Evolutionary conservation across 768 basidiomycete species (phyloP).

Genomic region (Termitomyces sp.): DNA sequence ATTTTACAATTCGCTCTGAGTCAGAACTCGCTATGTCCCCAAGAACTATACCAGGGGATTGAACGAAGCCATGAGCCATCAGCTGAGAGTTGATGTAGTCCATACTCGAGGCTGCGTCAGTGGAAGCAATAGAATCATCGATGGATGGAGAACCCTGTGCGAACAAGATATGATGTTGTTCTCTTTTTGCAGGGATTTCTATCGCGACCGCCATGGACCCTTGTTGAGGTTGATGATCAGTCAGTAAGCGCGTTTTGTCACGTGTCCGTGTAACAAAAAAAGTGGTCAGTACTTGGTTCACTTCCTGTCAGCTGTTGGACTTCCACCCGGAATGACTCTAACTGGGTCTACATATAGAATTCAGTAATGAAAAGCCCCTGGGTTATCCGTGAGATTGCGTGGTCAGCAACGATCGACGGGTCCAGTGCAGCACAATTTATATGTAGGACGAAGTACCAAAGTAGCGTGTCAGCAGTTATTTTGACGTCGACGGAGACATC

Average conservation of each 20-base stretch:
- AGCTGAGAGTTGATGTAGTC: conserved; percentile 83
- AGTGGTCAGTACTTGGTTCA: too few species aligned
- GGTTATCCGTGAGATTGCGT: not conserved
- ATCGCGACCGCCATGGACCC: conserved; percentile 20
- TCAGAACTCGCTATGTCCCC: conserved; percentile 57
- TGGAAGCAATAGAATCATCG: conserved; percentile 40
- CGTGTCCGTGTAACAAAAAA: conserved; percentile 15
- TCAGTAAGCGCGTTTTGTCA: conserved; percentile 16
- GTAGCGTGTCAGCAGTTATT: not conserved
- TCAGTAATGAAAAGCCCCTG: not conserved
- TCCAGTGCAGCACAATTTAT: not conserved
- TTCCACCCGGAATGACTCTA: not conserved
- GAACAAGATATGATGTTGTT: conserved; percentile 52
- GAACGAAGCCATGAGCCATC: conserved; percentile 72
- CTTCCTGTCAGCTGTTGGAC: not conserved
- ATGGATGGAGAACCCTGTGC: conserved; percentile 38
- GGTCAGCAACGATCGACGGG: not conserved
- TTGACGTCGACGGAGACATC: not conserved
- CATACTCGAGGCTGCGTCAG: conserved; percentile 54
- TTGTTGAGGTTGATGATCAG: not conserved
- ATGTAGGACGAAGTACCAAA: not conserved
- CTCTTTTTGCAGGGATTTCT: conserved; percentile 41
- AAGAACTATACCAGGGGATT: conserved; percentile 59
- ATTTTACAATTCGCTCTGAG: conserved; percentile 59
- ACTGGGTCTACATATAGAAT: not conserved